Conservation (phyloP, 129 eudicot species). For the Centella asiatica region DNA sequence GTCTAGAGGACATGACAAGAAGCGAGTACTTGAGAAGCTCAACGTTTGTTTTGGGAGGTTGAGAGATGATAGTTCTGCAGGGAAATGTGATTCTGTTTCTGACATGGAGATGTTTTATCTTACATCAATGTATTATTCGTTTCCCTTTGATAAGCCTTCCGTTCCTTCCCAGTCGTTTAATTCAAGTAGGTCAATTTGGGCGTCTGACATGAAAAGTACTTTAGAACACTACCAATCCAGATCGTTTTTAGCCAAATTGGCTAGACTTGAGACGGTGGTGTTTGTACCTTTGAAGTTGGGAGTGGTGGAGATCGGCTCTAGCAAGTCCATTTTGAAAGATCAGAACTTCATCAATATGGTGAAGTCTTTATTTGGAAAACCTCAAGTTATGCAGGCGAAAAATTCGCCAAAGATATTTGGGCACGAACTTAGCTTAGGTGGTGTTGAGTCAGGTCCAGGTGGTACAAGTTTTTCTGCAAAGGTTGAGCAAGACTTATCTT, state of each 20-base stretch:
- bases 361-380: slow-evolving; percentile 41
- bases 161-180: slow-evolving; percentile 75
- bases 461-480: slow-evolving; percentile 63
- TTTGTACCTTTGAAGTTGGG: slow-evolving; percentile 70
- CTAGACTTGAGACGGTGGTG: slow-evolving; percentile 52
- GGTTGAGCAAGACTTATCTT: slow-evolving; percentile 55
- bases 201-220: slow-evolving; percentile 40
- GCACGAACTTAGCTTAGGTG: slow-evolving; percentile 60
- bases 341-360: slow-evolving; percentile 37
- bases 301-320: too few relatives aligned
- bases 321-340: slow-evolving; percentile 53
- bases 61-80: slow-evolving; percentile 39
- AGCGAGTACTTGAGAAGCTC: slow-evolving; percentile 57
- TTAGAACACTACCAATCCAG: slow-evolving; percentile 71
- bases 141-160: slow-evolving; percentile 67
- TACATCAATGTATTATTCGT: slow-evolving; percentile 61
- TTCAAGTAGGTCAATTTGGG: slow-evolving; percentile 69
- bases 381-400: slow-evolving; percentile 34
- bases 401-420: slow-evolving; percentile 61
- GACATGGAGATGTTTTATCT: slow-evolving; percentile 67
- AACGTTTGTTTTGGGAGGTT: slow-evolving; percentile 49
- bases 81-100: slow-evolving; percentile 47
- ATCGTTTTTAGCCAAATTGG: slow-evolving; percentile 43
- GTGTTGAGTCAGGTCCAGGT: slow-evolving; percentile 41
- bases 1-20: slow-evolving; percentile 23